Evolutionary conservation across 2,329 filamentous ascomycete genomes (phyloP).

Genomic region (Aspergillus jensenii): DNA sequence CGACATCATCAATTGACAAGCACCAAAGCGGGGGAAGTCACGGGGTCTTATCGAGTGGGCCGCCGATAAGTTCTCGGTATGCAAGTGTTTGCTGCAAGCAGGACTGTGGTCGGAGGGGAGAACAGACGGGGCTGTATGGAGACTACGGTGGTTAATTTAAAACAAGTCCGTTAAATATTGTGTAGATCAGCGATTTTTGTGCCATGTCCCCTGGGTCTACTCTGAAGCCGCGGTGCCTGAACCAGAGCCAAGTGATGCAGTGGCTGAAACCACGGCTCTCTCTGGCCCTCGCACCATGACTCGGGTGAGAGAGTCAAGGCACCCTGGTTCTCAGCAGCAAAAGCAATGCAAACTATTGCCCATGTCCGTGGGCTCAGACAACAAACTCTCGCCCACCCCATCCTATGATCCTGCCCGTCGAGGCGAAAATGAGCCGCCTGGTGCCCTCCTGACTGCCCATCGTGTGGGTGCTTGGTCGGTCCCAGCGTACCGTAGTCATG

Average conservation of each 20-base stretch:
- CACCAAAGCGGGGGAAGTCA: background rate
- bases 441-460: constrained; percentile 1
- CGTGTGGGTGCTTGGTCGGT: constrained; percentile 1
- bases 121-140: background rate
- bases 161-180: background rate
- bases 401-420: too few relatives aligned
- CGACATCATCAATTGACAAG: background rate
- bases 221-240: constrained; percentile 19
- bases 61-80: background rate
- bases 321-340: too few relatives aligned
- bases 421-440: background rate
- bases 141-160: background rate
- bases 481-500: constrained; percentile 5
- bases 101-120: background rate
- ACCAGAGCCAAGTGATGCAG: constrained; percentile 16
- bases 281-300: background rate
- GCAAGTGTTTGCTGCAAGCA: background rate
- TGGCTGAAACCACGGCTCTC: constrained; percentile 19
- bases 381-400: too few relatives aligned
- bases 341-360: too few relatives aligned
- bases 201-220: background rate
- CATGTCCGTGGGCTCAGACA: too few relatives aligned
- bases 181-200: background rate
- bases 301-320: too few relatives aligned
- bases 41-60: background rate